Conservation (phyloP, 768 basidiomycete species). For the Pluteus cervinus region DNA sequence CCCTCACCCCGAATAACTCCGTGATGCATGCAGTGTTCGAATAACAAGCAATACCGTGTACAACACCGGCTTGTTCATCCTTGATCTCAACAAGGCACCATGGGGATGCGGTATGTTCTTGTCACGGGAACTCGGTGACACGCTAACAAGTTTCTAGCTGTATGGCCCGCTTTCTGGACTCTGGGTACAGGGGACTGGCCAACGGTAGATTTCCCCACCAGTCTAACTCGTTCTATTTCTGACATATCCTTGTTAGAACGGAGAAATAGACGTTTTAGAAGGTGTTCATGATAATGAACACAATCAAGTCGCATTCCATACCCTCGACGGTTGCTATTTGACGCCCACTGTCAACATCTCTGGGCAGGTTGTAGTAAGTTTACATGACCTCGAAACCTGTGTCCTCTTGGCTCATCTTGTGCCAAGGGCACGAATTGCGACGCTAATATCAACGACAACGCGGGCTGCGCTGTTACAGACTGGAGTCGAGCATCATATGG, state of each 20-base stretch:
- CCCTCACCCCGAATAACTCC: neutral
- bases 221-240: slow-evolving; percentile 1
- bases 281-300: slow-evolving; percentile 82
- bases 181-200: slow-evolving; percentile 61
- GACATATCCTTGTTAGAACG: slow-evolving; percentile 37
- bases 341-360: slow-evolving; percentile 51
- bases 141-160: slow-evolving; percentile 32
- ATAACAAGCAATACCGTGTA: slow-evolving; percentile 61
- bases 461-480: slow-evolving; percentile 76
- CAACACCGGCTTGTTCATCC: slow-evolving; percentile 75
- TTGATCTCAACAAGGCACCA: slow-evolving; percentile 79
- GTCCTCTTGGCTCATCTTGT: neutral
- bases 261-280: slow-evolving; percentile 82
- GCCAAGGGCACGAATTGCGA: slow-evolving; percentile 50
- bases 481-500: slow-evolving; percentile 83
- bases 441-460: slow-evolving; percentile 45
- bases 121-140: neutral
- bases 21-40: slow-evolving; percentile 53
- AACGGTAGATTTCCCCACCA: slow-evolving; percentile 32
- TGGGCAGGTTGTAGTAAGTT: slow-evolving; percentile 55
- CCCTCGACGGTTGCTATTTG: slow-evolving; percentile 51
- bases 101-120: slow-evolving; percentile 73
- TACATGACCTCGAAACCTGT: neutral
- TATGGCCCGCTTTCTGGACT: slow-evolving; percentile 85
- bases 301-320: slow-evolving; percentile 83